Base-by-base conservation (phyloP, 169 alveolate species). In the Eimeria zaria region DNA sequence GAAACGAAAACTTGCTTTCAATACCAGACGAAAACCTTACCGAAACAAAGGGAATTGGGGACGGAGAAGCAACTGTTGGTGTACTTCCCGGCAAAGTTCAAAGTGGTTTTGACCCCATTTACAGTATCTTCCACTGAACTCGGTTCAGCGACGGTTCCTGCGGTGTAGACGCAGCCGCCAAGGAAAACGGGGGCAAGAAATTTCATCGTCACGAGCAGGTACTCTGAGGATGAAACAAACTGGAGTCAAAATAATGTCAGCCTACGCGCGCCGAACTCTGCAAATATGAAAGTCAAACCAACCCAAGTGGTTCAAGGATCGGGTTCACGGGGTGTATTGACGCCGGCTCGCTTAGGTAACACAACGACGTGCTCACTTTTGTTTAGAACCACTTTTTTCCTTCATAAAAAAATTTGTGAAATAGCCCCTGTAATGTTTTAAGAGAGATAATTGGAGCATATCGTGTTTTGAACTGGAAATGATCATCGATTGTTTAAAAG, bases 31-130 rank as follows among this genome's bases (percentile, higher is more conserved):
- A 44, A 33, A 14, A 41, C 58, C 91, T 7, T 81, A 93, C 96
- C 96, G 48, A 93, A 88, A 67, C 96, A 93, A 1, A 93, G 89
- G 41, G 96, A 51, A 58, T 93, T 93, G 5, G 93, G 94, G 69
- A 93, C 93, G 46, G 71, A 53, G 78, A 93, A 93, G 78, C 96
- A 93, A 27, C 89, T 83, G 67, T 80, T 48, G 41, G 80, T 80
- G 80, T 80, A 62, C 73, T 80, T 93, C 62, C 80, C 96, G 64
- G 96, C 96, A 62, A 81, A 93, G 76, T 93, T 93, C 55, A 91
- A 33, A n/a, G 87, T 62, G 27, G 96, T 91, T 46, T 91, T 78
- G 64, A 74, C 96, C 60, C 92, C 92, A 62, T 85, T 85, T 36
- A 58, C 92, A 36, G 60, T 85, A 39, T 85, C 92, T 44, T 85